Percentiles rank a stretch among this genome's conserved stretches.
These are phyloP conservation scores for Chytridium lagenaria DNA, from an alignment of 371 early-diverging fungal species.

Conservation along the genomic window DNA sequence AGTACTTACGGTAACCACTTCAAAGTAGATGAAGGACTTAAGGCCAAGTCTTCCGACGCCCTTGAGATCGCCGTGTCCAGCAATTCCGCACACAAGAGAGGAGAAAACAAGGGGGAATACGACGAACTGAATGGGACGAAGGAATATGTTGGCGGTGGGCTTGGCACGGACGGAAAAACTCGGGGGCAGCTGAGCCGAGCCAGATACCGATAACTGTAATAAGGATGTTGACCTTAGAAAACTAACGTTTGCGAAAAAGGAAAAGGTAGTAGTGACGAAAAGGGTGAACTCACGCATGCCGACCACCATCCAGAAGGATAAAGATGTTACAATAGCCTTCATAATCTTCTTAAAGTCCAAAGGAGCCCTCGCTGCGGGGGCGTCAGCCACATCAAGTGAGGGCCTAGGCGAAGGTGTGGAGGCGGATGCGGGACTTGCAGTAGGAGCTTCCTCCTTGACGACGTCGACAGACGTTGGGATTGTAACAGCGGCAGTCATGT, in stretches of 20 bases:
- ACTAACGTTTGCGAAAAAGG: neutral
- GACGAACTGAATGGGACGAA: conserved; percentile 68
- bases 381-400: no score
- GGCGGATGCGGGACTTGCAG: no score
- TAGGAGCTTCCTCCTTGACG: no score
- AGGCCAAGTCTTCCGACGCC: conserved; percentile 37
- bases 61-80: conserved; percentile 78
- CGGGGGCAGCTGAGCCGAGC: conserved; percentile 66
- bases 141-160: conserved; percentile 49
- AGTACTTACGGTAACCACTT: conserved; percentile 34
- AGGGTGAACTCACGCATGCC: conserved; percentile 1
- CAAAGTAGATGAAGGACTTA: conserved; percentile 45
- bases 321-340: conserved; percentile 8
- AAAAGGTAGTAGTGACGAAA: neutral
- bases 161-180: conserved; percentile 42
- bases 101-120: conserved; percentile 77
- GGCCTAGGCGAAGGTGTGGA: no score
- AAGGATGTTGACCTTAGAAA: conserved; percentile 27
- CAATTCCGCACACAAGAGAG: conserved; percentile 75
- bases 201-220: conserved; percentile 63
- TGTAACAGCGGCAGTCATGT: no score
- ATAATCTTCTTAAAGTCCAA: neutral
- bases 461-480: no score
- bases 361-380: neutral
- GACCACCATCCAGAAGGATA: conserved; percentile 24